A percentile compares a stretch with the other conserved stretches of the same genome.
phyloP scores from a whole-genome alignment of 228 moss, liverwort and hornwort species.

The Sphagnum magellanicum region DNA sequence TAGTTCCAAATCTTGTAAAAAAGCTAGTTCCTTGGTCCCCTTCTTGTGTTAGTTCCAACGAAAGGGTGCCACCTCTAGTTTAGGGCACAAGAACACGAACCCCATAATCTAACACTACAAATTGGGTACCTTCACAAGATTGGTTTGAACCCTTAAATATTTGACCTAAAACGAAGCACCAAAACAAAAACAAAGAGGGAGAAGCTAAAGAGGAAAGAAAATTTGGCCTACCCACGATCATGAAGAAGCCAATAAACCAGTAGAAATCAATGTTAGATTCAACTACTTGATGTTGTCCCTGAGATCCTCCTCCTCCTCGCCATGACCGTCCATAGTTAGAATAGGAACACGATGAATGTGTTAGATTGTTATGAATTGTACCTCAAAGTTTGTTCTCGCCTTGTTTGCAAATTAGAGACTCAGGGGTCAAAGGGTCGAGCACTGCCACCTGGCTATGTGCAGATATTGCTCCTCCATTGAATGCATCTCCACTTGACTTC shows the following conservation, averaged over 20 bases:
- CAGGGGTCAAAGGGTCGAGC: constrained; percentile 4
- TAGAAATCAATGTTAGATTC: constrained; percentile 26
- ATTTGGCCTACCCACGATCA: constrained; percentile 21
- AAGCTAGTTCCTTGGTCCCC: background rate
- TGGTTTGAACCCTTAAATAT: constrained; percentile 2
- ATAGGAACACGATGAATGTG: constrained; percentile 29
- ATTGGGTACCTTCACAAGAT: background rate
- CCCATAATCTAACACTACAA: no score
- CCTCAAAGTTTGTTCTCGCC: constrained; percentile 12
- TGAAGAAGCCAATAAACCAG: constrained; percentile 16
- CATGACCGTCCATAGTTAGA: constrained; percentile 31
- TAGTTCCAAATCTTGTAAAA: no score
- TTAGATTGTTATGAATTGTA: constrained; percentile 13
- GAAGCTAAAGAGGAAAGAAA: constrained; percentile 1
- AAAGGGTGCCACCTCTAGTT: no score
- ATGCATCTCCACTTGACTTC: constrained; percentile 27
- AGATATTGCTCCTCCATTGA: constrained; percentile 16
- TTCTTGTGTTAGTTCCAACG: no score
- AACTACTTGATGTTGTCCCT: constrained; percentile 5
- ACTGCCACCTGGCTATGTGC: constrained; percentile 12
- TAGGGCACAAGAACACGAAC: no score
- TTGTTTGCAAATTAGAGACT: constrained; percentile 1
- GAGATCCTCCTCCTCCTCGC: constrained; percentile 18
- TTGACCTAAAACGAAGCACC: constrained; percentile 13
- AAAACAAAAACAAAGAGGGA: constrained; percentile 2